Percentiles rank a stretch among this genome's conserved stretches.
These are phyloP conservation scores for Trebouxia gelatinosa DNA, from an alignment of 163 green algal genomes.

Conservation along the genomic window DNA sequence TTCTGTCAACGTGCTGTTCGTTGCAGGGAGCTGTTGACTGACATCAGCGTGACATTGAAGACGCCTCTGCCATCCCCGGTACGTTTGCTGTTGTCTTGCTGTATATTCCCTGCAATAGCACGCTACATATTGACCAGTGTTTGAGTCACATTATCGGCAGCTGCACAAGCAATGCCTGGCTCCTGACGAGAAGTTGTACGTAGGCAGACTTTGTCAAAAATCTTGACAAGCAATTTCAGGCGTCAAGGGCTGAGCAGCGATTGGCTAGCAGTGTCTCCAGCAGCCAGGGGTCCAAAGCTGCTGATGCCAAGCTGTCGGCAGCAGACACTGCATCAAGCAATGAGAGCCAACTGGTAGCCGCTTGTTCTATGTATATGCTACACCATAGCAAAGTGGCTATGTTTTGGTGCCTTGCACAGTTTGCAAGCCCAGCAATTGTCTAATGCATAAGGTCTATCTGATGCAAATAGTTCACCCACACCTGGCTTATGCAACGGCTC, in stretches of 20 bases:
- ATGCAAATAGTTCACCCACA: no score
- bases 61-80: constrained; percentile 23
- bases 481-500: no score
- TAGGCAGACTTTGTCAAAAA: constrained; percentile 27
- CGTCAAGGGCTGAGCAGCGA: not conserved
- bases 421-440: no score
- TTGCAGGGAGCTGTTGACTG: constrained; percentile 16
- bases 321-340: no score
- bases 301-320: no score
- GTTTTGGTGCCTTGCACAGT: no score
- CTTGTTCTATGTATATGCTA: no score
- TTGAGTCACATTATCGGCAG: not conserved
- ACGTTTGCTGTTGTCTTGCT: not conserved
- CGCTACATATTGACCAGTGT: not conserved
- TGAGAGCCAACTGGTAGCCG: no score
- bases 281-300: no score
- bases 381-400: no score
- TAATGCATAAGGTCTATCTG: no score
- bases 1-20: not conserved
- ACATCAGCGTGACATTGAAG: constrained; percentile 26
- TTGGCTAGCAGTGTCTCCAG: not conserved
- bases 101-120: not conserved
- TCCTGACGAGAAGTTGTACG: not conserved
- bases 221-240: constrained; percentile 30
- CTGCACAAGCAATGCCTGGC: not conserved